Conservation (phyloP, 129 eudicot genomes). For the Flaveria brownii region DNA sequence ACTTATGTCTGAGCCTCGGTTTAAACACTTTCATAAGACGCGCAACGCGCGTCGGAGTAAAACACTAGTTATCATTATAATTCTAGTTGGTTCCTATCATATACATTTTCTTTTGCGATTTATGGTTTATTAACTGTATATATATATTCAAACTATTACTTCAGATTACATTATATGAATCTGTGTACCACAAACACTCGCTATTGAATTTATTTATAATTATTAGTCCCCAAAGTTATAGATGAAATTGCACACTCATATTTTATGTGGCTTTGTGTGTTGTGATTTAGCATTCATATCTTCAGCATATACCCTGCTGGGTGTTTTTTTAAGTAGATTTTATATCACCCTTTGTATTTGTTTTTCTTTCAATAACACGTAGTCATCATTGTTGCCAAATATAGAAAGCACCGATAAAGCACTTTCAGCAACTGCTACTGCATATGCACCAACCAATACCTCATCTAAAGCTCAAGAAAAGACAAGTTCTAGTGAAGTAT, state of each 20-base stretch:
- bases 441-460: slow-evolving; percentile 49
- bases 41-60: too few species aligned
- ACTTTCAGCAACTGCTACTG: slow-evolving; percentile 51
- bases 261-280: slow-evolving; percentile 11
- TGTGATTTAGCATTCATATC: not conserved
- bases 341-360: not conserved
- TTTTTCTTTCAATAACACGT: slow-evolving; percentile 27
- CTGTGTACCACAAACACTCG: not conserved
- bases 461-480: slow-evolving; percentile 54
- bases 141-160: not conserved
- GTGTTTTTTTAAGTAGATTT: not conserved
- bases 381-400: slow-evolving; percentile 39
- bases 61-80: not conserved
- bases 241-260: slow-evolving; percentile 1
- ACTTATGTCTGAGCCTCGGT: too few species aligned
- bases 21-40: too few species aligned
- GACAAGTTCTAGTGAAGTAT: slow-evolving; percentile 35
- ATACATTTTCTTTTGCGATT: not conserved
- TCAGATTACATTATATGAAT: not conserved
- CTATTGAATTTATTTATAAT: not conserved
- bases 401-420: slow-evolving; percentile 52
- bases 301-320: slow-evolving; percentile 5
- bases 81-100: not conserved
- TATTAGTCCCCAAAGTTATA: not conserved
- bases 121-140: not conserved